Percentiles rank a stretch among this genome's conserved stretches.
These are phyloP conservation scores for Pulchroboletus neoregius DNA, from an alignment of 1,284 basidiomycete species.

Conservation along the genomic window DNA sequence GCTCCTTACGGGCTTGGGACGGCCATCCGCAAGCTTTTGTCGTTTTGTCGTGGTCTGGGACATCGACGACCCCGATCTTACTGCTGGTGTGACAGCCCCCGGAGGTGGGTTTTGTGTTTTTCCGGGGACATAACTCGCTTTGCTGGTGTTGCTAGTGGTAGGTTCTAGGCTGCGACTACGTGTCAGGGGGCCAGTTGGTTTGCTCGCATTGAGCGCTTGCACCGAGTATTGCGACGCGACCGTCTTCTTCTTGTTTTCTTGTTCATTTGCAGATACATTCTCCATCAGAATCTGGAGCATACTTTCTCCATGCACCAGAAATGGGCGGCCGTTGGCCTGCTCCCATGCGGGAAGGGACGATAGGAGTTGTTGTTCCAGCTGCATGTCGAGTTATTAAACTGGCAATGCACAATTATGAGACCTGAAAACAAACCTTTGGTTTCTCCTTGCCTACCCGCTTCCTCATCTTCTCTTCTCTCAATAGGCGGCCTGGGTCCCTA, in stretches of 20 bases:
- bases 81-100: conserved; percentile 55
- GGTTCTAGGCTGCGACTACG: conserved; percentile 32
- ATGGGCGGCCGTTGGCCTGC: conserved; percentile 66
- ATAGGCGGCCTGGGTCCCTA: conserved; percentile 71
- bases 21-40: conserved; percentile 46
- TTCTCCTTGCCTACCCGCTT: conserved; percentile 95
- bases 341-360: conserved; percentile 86
- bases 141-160: conserved; percentile 13
- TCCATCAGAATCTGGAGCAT: conserved; percentile 79
- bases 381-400: conserved; percentile 7
- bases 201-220: conserved; percentile 41
- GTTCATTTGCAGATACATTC: conserved; percentile 61
- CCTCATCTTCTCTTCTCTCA: conserved; percentile 96
- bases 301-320: conserved; percentile 83
- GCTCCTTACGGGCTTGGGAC: conserved; percentile 20
- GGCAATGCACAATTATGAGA: conserved; percentile 5
- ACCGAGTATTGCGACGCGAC: conserved; percentile 29
- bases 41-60: conserved; percentile 53
- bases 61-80: conserved; percentile 47
- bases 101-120: conserved; percentile 23
- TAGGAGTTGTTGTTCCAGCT: conserved; percentile 89
- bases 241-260: conserved; percentile 67
- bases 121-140: conserved; percentile 28
- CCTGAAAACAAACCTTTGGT: conserved; percentile 64
- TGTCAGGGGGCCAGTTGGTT: conserved; percentile 41